phyloP scores from a whole-genome alignment of 2,329 filamentous ascomycete species.

The Ophiosphaerella korrae region DNA sequence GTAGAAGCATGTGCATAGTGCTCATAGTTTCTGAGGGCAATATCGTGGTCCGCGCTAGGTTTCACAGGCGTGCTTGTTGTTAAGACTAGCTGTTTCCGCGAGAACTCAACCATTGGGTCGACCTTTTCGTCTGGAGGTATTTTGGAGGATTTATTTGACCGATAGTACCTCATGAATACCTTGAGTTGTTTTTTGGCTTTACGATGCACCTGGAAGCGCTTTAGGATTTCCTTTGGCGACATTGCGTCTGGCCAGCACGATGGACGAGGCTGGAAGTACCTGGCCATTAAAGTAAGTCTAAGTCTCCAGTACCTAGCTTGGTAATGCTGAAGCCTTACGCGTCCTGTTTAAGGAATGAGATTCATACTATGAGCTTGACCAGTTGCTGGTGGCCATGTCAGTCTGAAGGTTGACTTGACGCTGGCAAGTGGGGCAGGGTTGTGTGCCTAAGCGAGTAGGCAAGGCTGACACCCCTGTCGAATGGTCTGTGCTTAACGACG shows the following conservation, averaged over 20 bases:
- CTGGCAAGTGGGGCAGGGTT: not conserved
- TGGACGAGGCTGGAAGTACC: no score
- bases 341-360: no score
- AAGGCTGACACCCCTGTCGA: not conserved
- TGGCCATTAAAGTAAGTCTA: not conserved
- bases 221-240: not conserved
- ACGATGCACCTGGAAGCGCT: not conserved
- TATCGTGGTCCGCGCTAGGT: not conserved
- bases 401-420: not conserved
- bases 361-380: not conserved
- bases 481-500: no score
- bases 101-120: not conserved
- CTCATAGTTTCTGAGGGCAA: not conserved
- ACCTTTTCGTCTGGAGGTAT: not conserved
- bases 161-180: not conserved
- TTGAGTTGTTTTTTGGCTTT: not conserved
- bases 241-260: not conserved
- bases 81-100: not conserved
- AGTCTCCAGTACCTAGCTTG: not conserved
- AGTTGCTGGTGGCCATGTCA: not conserved
- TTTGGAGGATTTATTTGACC: not conserved
- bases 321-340: not conserved
- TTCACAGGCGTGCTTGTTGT: not conserved
- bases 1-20: not conserved
- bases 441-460: slow-evolving; percentile 1